Conservation (phyloP, 2,329 filamentous ascomycete species). For the Tricladium varicosporioides region DNA sequence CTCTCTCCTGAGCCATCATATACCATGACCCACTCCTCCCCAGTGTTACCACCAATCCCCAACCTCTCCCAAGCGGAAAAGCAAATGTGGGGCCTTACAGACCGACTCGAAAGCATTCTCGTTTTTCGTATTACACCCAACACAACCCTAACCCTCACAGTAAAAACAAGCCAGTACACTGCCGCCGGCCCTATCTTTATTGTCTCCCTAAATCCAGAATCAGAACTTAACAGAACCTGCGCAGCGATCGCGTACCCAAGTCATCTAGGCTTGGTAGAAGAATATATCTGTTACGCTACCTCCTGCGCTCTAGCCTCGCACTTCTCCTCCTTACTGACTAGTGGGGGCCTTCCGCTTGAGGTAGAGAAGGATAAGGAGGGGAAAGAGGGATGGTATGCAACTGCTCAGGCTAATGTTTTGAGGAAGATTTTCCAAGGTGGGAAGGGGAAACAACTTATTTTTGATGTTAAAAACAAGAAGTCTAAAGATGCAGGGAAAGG, state of each 20-base stretch:
- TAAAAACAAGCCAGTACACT: conserved; percentile 26
- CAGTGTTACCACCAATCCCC: conserved; percentile 19
- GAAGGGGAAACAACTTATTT: conserved; percentile 17
- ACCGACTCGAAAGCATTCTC: conserved; percentile 42
- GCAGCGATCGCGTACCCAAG: conserved; percentile 15
- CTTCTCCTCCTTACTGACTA: neutral
- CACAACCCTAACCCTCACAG: conserved; percentile 37
- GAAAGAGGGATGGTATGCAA: conserved; percentile 16
- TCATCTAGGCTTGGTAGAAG: conserved; percentile 18
- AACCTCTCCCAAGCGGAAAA: conserved; percentile 35
- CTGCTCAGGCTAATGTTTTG: conserved; percentile 18
- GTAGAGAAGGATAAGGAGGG: neutral
- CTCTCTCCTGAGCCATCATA: conserved; percentile 27
- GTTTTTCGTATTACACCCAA: conserved; percentile 35
- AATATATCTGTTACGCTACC: conserved; percentile 29
- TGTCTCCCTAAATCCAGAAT: conserved; percentile 18
- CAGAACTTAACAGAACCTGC: conserved; percentile 17
- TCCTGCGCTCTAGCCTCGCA: conserved; percentile 23
- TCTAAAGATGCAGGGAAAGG: neutral
- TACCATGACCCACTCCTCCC: conserved; percentile 23
- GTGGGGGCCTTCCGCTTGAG: neutral
- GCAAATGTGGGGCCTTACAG: conserved; percentile 41
- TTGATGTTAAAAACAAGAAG: conserved; percentile 2
- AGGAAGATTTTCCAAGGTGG: conserved; percentile 10
- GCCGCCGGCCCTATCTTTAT: conserved; percentile 12